These are phyloP conservation scores for Sporothrix protearum DNA, from an alignment of 2,329 filamentous ascomycete species.

Conservation along the genomic window DNA sequence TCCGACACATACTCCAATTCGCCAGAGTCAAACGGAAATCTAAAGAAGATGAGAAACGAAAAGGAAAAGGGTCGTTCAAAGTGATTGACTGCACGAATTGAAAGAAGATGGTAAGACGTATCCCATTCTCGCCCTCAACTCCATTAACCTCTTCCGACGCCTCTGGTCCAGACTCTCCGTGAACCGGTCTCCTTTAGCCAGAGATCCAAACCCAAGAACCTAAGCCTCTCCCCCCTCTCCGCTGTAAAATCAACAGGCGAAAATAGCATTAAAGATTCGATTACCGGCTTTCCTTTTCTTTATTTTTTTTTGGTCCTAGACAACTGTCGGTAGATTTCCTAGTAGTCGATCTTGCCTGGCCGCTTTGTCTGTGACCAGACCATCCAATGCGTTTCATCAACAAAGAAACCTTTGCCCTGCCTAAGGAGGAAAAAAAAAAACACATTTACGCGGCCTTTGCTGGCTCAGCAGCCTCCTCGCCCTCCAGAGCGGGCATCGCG, in stretches of 20 bases:
- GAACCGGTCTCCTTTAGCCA: neutral
- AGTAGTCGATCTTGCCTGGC: no score
- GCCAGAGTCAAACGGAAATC: neutral
- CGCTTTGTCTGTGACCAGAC: no score
- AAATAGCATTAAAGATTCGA: neutral
- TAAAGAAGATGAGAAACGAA: neutral
- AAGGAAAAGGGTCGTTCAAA: neutral
- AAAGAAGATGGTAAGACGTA: neutral
- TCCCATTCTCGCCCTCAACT: neutral
- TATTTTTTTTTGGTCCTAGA: no score
- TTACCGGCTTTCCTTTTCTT: conserved; percentile 19
- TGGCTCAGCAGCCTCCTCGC: conserved; percentile 40
- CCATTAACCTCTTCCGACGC: no score
- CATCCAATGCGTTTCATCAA: no score
- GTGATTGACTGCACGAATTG: neutral
- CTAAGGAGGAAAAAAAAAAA: no score
- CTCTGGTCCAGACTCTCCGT: neutral
- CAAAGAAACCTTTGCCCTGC: no score
- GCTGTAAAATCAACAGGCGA: conserved; percentile 7
- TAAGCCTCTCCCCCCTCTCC: no score
- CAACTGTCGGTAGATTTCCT: neutral
- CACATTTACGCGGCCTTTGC: conserved; percentile 22
- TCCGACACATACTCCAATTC: neutral
- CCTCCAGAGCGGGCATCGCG: conserved; percentile 81
- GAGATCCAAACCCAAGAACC: neutral